These are phyloP conservation scores for Porphyrellus cyaneotinctus DNA, from an alignment of 768 basidiomycete species.

Conservation along the genomic window DNA sequence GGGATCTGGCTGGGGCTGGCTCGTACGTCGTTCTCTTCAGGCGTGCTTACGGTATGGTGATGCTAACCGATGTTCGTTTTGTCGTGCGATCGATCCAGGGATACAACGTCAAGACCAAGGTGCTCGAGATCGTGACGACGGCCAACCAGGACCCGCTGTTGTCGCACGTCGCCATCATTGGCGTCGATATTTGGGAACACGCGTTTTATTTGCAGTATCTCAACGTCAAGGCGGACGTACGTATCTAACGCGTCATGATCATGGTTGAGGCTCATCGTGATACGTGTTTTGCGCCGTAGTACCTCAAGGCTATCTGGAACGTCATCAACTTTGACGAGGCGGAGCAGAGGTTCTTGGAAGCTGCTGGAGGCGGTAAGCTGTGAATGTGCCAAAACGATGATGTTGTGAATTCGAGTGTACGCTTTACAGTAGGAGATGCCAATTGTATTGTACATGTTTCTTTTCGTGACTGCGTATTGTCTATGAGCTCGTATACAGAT, in stretches of 20 bases:
- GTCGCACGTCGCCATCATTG: constrained; percentile 74
- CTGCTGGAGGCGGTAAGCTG: constrained; percentile 2
- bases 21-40: constrained; percentile 49
- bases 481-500: no score
- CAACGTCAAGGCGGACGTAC: constrained; percentile 89
- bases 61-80: not conserved
- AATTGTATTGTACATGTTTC: not conserved
- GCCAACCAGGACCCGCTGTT: constrained; percentile 94
- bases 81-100: constrained; percentile 43
- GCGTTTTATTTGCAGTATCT: constrained; percentile 96
- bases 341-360: constrained; percentile 50
- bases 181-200: constrained; percentile 95
- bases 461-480: no score
- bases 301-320: constrained; percentile 94
- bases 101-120: constrained; percentile 57
- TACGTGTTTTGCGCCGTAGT: constrained; percentile 43
- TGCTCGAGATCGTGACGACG: constrained; percentile 86
- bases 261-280: not conserved
- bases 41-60: not conserved
- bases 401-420: not conserved
- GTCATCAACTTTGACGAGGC: constrained; percentile 96
- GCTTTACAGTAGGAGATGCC: no score
- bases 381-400: not conserved
- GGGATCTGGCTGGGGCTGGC: constrained; percentile 96
- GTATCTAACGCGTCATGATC: constrained; percentile 28